phyloP scores from a whole-genome alignment of 805 yeast genomes.

The Priceomyces carsonii region DNA sequence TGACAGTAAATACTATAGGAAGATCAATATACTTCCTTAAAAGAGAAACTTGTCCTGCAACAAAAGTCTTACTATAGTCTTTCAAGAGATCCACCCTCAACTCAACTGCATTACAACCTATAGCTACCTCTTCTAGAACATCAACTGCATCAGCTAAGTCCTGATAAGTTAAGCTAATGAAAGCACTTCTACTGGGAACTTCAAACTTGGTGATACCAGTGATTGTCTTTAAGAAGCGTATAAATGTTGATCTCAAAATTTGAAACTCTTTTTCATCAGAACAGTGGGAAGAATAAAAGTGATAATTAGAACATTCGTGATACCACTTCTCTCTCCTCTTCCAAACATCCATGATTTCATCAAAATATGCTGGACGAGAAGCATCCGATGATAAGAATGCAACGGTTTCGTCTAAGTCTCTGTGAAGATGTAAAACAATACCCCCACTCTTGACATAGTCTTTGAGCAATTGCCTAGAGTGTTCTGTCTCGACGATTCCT shows the following conservation, averaged over 20 bases:
- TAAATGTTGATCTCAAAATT: slow-evolving; percentile 59
- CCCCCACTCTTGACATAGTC: slow-evolving; percentile 60
- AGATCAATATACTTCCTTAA: slow-evolving; percentile 63
- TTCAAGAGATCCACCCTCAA: slow-evolving; percentile 73
- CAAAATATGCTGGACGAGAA: slow-evolving; percentile 83
- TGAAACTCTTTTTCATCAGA: slow-evolving; percentile 52
- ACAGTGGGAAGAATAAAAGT: slow-evolving; percentile 78
- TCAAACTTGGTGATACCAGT: slow-evolving; percentile 50
- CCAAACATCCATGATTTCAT: slow-evolving; percentile 85
- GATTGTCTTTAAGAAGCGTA: slow-evolving; percentile 56
- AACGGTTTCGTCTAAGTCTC: slow-evolving; percentile 80
- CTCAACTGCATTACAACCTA: slow-evolving; percentile 83
- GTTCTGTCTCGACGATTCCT: slow-evolving; percentile 80
- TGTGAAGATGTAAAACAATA: slow-evolving; percentile 85
- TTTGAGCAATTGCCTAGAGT: slow-evolving; percentile 65
- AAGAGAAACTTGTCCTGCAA: slow-evolving; percentile 70
- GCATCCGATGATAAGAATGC: slow-evolving; percentile 74
- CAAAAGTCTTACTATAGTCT: slow-evolving; percentile 51
- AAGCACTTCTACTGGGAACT: slow-evolving; percentile 60
- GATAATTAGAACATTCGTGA: slow-evolving; percentile 73
- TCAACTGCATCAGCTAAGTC: slow-evolving; percentile 52
- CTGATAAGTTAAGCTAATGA: slow-evolving; percentile 70
- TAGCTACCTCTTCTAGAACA: slow-evolving; percentile 51
- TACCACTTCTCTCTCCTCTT: slow-evolving; percentile 77
- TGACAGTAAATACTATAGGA: slow-evolving; percentile 80